These are phyloP conservation scores for Paramecium sonneborni DNA, from an alignment of 73 alveolate genomes.

Conservation along the genomic window DNA sequence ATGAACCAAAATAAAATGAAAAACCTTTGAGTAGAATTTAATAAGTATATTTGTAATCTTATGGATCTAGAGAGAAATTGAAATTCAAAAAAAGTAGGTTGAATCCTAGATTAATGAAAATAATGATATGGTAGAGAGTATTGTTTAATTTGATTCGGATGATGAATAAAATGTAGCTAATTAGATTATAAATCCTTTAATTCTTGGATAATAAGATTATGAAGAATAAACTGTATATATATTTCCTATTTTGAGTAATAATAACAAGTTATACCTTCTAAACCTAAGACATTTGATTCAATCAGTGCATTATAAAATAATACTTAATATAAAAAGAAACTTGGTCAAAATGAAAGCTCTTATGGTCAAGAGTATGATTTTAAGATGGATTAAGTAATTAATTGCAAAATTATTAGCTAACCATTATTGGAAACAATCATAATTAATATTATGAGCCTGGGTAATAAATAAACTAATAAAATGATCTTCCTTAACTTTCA, in stretches of 20 bases:
- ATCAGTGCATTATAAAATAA: background rate
- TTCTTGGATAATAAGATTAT: background rate
- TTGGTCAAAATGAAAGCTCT: background rate
- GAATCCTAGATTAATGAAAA: background rate
- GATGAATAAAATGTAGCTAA: background rate
- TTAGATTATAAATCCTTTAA: background rate
- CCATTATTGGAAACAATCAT: background rate
- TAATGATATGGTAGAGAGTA: background rate
- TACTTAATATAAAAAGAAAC: background rate
- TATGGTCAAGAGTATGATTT: background rate
- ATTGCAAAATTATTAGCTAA: background rate
- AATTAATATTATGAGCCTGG: background rate
- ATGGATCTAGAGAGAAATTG: background rate
- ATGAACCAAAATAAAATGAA: background rate
- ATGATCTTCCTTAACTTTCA: background rate
- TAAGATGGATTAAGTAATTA: background rate
- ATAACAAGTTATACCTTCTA: background rate
- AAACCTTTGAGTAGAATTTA: conserved; percentile 19
- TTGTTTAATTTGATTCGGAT: conserved; percentile 15
- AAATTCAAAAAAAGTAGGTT: background rate
- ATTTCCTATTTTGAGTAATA: background rate
- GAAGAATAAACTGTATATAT: background rate
- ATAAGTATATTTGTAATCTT: background rate
- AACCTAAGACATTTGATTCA: background rate
- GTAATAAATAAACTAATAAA: background rate